Base-by-base conservation (phyloP, 2,329 filamentous ascomycete genomes). In the Chaetomiaceae sp. region DNA sequence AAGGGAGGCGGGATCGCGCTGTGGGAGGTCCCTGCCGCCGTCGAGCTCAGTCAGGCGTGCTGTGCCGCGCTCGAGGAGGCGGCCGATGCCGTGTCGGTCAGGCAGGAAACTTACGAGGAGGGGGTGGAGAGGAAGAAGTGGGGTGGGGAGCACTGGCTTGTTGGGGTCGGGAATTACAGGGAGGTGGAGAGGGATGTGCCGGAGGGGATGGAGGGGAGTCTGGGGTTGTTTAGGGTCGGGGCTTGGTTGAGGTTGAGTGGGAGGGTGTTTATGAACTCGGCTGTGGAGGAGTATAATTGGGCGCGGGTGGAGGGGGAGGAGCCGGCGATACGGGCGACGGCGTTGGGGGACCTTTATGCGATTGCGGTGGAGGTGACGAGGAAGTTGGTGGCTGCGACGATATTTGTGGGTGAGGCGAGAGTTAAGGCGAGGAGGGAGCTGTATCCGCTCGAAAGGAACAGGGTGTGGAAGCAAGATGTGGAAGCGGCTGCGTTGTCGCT, bases 231-330 rank as follows among this genome's bases (percentile, higher is more conserved):
- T 42, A 72, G 79, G 40, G 64, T 84, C 2, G 68, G 71, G 3
- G 75, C 71, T 9, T 89, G 87, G 82, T 69, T 91, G 4, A 68
- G 71, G 5, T 73, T 94, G 4, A 85, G 87, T 0, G 75, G 80
- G 42, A 73, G 75, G 1, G 62, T 91, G 1, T 94, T 92, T 66
- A 92, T 95, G 89, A 92, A 91, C 56, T 77, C 78, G 12, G 67
- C 73, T 2, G 72, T 79, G 38, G 71, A 75, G 12, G 80, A 83
- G 50, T 77, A 81, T 51, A 91, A 89, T 65, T 95, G 88, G 89
- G 74, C 72, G 31, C 75, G 73, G 36, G 62, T 88, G 7, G 76
- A 78, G 19, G 76, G 79, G n/a, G 76, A 81, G 2, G 31, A 22
- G 3, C 91, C 91, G 0, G 82, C 86, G 0, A 81, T 96, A 20